Evolutionary conservation across 768 basidiomycete species (phyloP), one percentile per base, ranked within the genome.

Genomic region (Tricholoma sp.): DNA sequence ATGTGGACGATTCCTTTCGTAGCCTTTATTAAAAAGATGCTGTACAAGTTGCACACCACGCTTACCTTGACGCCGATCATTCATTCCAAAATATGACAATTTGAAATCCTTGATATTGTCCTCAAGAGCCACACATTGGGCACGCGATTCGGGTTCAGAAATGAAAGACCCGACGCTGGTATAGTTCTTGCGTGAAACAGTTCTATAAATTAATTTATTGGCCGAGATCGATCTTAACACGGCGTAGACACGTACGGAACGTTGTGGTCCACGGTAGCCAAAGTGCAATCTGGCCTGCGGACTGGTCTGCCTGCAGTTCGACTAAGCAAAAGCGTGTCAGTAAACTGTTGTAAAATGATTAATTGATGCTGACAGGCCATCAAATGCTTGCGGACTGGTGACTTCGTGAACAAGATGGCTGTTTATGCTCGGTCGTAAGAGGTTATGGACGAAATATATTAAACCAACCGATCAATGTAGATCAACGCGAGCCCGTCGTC

Each of bases 31-130:
- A 53, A 47, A 27, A 5, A 62, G 39, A 46, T 49, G 22, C 58
- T 57, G 43, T 5, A 3, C 54, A 21, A 18, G 47, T 29, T 22
- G 43, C 31, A 32, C 11, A 34, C 51, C 18, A n/a, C 29, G 56
- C 71, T 60, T 64, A 85, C 91, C 92, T 76, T 95, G 92, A 59
- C 93, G 83, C 56, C 88, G 83, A 70, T 95, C 93, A 37, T 84
- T 85, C 85, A 95, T 83, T 39, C 93, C 93, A 63, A 94, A 95
- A 71, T 93, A 95, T 24, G 91, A 93, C 67, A 95, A 74, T 14
- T 93, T 93, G 67, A 94, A 94, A 70, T 90, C 89, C 66, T 91
- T 91, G 5, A 94, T 91, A 64, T 95, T 93, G 8, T 90, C 88
- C 71, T 94, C 91, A 54, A 95, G 78, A 3, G 91, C 89, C 59